Base-by-base conservation (phyloP, 208 protist genomes). In the Acanthamoeba royreba region DNA sequence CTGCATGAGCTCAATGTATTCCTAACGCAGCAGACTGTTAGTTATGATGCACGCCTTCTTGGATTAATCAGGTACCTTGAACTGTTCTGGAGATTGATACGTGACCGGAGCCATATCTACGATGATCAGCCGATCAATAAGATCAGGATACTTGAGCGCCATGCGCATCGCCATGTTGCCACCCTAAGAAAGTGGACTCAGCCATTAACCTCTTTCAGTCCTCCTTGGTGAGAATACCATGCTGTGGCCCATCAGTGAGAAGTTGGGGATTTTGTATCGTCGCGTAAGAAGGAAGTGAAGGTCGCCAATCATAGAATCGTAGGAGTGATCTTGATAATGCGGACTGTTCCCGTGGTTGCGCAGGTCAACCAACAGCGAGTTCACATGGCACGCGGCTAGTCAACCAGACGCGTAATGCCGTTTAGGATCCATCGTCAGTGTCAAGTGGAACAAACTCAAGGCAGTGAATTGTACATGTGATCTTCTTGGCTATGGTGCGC, bases 161-260 rank as follows among this genome's bases (percentile, higher is more conserved):
- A 92, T 92, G n/a, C 61, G 53, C 87, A 92, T 92, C 38, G 87
- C 87, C 87, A 92, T 22, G n/a, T 46, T 55, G 1, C 87, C 87
- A 4, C 87, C 87, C 87, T 92, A n/a, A n/a, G n/a, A n/a, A n/a
- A n/a, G n/a, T n/a, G n/a, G n/a, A n/a, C n/a, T n/a, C n/a, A n/a
- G n/a, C n/a, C n/a, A n/a, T n/a, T n/a, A n/a, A n/a, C n/a, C n/a
- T n/a, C n/a, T n/a, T n/a, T n/a, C n/a, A n/a, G n/a, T n/a, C n/a
- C n/a, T n/a, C n/a, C n/a, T n/a, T n/a, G n/a, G n/a, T n/a, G n/a
- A n/a, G n/a, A n/a, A n/a, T 52, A 92, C 87, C 87, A 92, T 92
- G 58, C 87, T 92, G 61, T 92, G 87, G 40, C 87, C 87, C 53
- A 92, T 81, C 28, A 92, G 87, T 22, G 66, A 63, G 33, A 81